Conservation (phyloP, 179 eudicot species). For the Sideroxylon spinosum region DNA sequence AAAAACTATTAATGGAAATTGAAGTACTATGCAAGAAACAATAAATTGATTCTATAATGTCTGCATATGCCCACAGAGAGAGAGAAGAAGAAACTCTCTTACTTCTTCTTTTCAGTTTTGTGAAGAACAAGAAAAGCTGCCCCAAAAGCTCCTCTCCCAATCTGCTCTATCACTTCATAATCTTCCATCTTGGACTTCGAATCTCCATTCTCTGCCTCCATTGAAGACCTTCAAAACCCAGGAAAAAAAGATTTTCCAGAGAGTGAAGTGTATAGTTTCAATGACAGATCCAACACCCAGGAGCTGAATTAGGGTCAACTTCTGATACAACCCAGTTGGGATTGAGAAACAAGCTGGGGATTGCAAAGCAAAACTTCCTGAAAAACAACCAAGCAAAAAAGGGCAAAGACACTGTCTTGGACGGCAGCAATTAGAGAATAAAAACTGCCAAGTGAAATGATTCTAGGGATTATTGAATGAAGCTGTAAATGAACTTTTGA, state of each 20-base stretch:
- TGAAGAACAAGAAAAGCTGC: conserved; percentile 82
- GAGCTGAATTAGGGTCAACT: background rate
- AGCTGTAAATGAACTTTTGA: background rate
- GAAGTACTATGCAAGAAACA: background rate
- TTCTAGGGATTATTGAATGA: conserved; percentile 17
- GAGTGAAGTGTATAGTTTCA: conserved; percentile 14
- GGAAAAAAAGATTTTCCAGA: conserved; percentile 10
- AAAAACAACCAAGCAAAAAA: background rate
- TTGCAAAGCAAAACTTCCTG: background rate
- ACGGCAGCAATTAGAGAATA: background rate
- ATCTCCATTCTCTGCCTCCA: conserved; percentile 59
- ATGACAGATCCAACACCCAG: background rate
- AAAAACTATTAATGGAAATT: background rate
- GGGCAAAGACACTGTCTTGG: background rate
- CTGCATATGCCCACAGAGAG: background rate
- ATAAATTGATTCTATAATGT: background rate
- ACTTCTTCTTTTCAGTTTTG: conserved; percentile 68
- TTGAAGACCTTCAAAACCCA: conserved; percentile 31
- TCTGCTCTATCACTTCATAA: conserved; percentile 76
- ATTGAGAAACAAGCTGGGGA: conserved; percentile 4
- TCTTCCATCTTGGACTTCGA: conserved; percentile 63
- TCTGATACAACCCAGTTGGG: background rate
- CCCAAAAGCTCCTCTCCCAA: conserved; percentile 82
- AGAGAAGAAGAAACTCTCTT: conserved; percentile 16
- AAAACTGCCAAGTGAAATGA: background rate